Conservation (phyloP, 1,139 yeast genomes). For the Hanseniaspora sp. region DNA sequence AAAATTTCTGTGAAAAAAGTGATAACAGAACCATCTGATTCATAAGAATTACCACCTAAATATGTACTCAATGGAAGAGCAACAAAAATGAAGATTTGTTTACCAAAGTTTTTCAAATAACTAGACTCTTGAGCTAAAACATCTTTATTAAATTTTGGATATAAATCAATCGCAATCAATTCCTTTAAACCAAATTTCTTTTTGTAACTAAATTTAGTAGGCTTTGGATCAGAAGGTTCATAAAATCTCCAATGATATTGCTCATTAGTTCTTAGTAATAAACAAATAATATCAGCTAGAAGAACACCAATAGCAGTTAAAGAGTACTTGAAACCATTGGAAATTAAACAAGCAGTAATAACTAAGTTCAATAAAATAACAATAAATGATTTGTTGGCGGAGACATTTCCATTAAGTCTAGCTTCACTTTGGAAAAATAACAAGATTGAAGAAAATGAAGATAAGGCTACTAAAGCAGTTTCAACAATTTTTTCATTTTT, state of each 20-base stretch:
- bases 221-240: constrained; percentile 15
- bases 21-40: constrained; percentile 8
- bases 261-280: constrained; percentile 10
- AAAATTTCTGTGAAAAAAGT: constrained; percentile 12
- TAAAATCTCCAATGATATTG: constrained; percentile 16
- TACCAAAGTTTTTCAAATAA: neutral
- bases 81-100: constrained; percentile 15
- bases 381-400: constrained; percentile 10
- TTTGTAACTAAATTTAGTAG: constrained; percentile 6
- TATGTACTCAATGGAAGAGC: constrained; percentile 18
- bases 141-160: constrained; percentile 12
- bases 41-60: constrained; percentile 10
- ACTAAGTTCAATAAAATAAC: neutral
- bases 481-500: constrained; percentile 1
- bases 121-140: constrained; percentile 5
- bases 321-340: constrained; percentile 14
- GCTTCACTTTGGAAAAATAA: constrained; percentile 12
- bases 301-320: constrained; percentile 10
- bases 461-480: neutral
- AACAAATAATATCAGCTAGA: neutral
- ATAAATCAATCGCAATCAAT: constrained; percentile 14
- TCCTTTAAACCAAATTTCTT: constrained; percentile 13
- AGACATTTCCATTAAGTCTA: constrained; percentile 13
- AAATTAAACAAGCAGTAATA: neutral
- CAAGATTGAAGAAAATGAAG: neutral